Evolutionary conservation across 306 rosid species (phyloP), one percentile per base, ranked within the genome.

Genomic region (Glycine tomentella): DNA sequence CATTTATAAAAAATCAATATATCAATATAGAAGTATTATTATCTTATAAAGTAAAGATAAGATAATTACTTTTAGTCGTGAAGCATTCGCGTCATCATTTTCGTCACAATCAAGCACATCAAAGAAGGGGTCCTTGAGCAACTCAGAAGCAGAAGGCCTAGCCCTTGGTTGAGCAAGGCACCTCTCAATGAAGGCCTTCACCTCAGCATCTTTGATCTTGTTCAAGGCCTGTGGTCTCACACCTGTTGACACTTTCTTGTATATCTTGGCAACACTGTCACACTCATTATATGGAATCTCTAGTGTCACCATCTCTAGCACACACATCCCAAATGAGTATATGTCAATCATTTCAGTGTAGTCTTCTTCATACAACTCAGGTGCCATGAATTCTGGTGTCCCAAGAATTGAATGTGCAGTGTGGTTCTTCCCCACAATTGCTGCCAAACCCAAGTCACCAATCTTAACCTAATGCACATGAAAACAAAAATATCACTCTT

Each of bases 321-420:
- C 90, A 74, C 95, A 90, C 97, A 95, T 90, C 8, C 98, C 98
- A 72, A 92, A 95, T 14, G 98, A 92, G 81, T 92, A 95, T 53
- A 95, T 95, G 80, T 95, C 98, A 56, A 95, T 97, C 86, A 91
- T 51, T 79, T 92, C 97, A 0, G 97, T 92, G 84, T 95, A 95
- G 55, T 84, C 42, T 69, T 91, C 97, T 0, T 92, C 97, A n/a
- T 95, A 95, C 1, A 95, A 86, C 85, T 92, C 98, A 0, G 97
- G 97, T 2, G 98, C 97, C 98, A 94, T 94, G 55, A 92, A 94
- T 76, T 92, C 97, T 0, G 97, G 97, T 8, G 97, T 94, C 50
- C 98, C 98, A 0, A 95, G 80, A 14, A 92, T 85, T 7, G 97
- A 92, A 88, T 95, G 97, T 5, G 98, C 94, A 10, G 83, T 88